Percentiles rank a stretch among this genome's conserved stretches.
These are phyloP conservation scores for Populus ilicifolia DNA, from an alignment of 345 rosid species.

Conservation along the genomic window DNA sequence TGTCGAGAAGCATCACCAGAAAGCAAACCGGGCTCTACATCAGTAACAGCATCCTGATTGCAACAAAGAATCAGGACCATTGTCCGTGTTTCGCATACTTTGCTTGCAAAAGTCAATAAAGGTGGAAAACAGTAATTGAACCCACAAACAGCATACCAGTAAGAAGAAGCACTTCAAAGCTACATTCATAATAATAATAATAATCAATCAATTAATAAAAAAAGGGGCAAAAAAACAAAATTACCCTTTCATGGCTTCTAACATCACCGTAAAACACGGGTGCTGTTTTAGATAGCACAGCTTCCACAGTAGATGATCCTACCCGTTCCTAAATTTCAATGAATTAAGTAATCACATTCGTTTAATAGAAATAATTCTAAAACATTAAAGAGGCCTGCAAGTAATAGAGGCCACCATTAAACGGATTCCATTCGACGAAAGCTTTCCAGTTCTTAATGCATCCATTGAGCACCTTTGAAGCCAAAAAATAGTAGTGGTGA, in stretches of 20 bases:
- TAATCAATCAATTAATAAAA: background rate
- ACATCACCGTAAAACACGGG: slow-evolving; percentile 75
- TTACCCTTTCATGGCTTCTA: slow-evolving; percentile 89
- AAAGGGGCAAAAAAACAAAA: background rate
- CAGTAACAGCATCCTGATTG: slow-evolving; percentile 22
- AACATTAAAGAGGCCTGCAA: slow-evolving; percentile 46
- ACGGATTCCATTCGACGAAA: slow-evolving; percentile 62
- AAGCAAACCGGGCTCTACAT: slow-evolving; percentile 18
- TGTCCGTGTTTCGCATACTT: slow-evolving; percentile 32
- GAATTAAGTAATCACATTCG: background rate
- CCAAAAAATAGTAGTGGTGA: background rate
- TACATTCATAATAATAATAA: background rate
- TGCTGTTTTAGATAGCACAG: slow-evolving; percentile 67
- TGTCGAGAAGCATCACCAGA: slow-evolving; percentile 45
- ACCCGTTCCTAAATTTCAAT: slow-evolving; percentile 45
- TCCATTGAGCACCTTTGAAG: slow-evolving; percentile 53
- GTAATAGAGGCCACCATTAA: slow-evolving; percentile 65
- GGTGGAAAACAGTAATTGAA: slow-evolving; percentile 65
- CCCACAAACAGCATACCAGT: slow-evolving; percentile 32
- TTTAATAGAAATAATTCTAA: background rate
- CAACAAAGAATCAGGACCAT: slow-evolving; percentile 11
- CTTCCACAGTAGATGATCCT: slow-evolving; percentile 67
- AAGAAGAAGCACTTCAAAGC: slow-evolving; percentile 7
- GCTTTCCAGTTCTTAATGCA: slow-evolving; percentile 63
- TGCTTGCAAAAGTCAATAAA: slow-evolving; percentile 67